Percentiles rank a stretch among this genome's conserved stretches.
Conservation (phyloP, 495 filamentous ascomycete genomes). For the Alectoria sarmentosa region DNA sequence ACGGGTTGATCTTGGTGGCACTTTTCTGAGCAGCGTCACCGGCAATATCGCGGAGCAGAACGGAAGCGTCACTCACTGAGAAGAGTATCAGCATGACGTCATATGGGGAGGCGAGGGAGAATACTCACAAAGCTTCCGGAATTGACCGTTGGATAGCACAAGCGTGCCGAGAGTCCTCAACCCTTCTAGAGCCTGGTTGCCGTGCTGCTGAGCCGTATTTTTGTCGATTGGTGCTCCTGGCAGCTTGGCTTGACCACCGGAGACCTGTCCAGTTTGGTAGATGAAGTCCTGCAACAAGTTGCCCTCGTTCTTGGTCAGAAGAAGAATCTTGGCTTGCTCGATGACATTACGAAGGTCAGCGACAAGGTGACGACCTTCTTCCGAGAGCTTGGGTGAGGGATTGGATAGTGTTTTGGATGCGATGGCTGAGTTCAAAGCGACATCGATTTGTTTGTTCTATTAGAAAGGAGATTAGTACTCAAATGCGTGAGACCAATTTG, state of each 20-base stretch:
- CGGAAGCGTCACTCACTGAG: constrained; percentile 75
- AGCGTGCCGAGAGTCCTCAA: constrained; percentile 82
- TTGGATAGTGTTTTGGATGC: constrained; percentile 55
- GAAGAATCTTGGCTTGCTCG: constrained; percentile 75
- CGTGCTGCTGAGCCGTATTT: constrained; percentile 71
- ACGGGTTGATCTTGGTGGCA: constrained; percentile 70
- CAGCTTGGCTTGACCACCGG: constrained; percentile 43
- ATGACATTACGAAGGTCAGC: constrained; percentile 75
- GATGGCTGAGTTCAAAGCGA: constrained; percentile 81
- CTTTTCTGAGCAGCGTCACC: constrained; percentile 82
- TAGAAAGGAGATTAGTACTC: neutral
- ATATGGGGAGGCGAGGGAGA: neutral
- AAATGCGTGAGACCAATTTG: neutral
- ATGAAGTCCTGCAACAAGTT: constrained; percentile 95
- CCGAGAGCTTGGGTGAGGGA: constrained; percentile 72
- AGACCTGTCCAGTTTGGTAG: constrained; percentile 76
- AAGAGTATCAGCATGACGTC: constrained; percentile 26
- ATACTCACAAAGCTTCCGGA: constrained; percentile 80
- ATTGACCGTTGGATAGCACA: constrained; percentile 92
- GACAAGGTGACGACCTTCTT: constrained; percentile 72
- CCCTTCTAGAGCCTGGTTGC: constrained; percentile 74
- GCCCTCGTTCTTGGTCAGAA: constrained; percentile 94
- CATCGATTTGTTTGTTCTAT: constrained; percentile 89
- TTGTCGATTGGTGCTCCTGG: constrained; percentile 65
- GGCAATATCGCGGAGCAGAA: constrained; percentile 80